phyloP scores from a whole-genome alignment of 345 rosid species.

The Dovyalis caffra region DNA sequence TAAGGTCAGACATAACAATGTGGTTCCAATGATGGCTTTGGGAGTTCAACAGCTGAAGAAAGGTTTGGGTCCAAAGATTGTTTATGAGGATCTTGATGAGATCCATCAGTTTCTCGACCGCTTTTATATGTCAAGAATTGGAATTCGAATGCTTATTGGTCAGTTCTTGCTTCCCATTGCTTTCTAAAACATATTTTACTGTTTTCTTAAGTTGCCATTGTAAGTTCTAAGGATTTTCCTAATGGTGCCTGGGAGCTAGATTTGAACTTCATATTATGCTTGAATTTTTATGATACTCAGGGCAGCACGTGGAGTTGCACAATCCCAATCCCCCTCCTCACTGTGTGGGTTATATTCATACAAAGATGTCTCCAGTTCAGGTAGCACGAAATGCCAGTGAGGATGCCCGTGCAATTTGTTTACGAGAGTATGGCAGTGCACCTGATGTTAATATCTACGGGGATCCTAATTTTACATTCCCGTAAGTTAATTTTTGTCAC shows the following conservation, averaged over 20 bases:
- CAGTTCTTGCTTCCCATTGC: too few species aligned
- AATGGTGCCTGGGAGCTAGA: background rate
- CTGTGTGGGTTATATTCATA: constrained; percentile 81
- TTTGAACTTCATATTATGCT: constrained; percentile 2
- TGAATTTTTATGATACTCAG: constrained; percentile 48
- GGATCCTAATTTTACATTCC: constrained; percentile 87
- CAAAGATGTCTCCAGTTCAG: constrained; percentile 93
- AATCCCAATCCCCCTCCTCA: constrained; percentile 85
- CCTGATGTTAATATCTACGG: constrained; percentile 80
- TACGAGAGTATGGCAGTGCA: constrained; percentile 86
- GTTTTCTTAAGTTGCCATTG: background rate
- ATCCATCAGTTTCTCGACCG: constrained; percentile 94
- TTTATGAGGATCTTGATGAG: constrained; percentile 65
- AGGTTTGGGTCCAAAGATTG: constrained; percentile 51
- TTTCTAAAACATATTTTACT: constrained; percentile 4
- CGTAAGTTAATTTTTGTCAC: constrained; percentile 49
- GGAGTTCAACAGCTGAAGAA: constrained; percentile 96
- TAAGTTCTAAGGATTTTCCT: background rate
- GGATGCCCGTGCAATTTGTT: constrained; percentile 83
- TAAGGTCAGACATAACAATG: constrained; percentile 96
- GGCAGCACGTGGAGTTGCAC: constrained; percentile 99
- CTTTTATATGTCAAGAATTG: constrained; percentile 89
- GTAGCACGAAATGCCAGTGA: constrained; percentile 85
- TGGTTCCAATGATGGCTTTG: constrained; percentile 93
- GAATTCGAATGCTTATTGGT: constrained; percentile 95